phyloP scores from a whole-genome alignment of 2,329 filamentous ascomycete species.

The Cladorrhinum sp. region DNA sequence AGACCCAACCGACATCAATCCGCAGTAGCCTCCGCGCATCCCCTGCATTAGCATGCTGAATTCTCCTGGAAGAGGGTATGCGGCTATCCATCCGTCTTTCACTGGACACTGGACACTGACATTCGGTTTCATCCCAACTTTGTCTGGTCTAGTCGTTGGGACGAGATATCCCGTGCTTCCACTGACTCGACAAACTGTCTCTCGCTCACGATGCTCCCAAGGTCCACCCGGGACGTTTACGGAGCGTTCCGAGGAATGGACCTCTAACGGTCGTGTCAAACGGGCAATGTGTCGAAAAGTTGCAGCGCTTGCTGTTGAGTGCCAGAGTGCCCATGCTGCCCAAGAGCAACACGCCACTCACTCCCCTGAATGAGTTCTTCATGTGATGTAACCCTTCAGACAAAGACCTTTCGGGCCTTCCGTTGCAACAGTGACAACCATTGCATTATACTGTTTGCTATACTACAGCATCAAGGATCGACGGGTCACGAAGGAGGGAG shows the following conservation, averaged over 20 bases:
- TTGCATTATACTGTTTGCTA: not conserved
- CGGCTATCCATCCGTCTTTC: not conserved
- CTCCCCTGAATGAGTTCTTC: not conserved
- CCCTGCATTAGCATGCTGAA: not conserved
- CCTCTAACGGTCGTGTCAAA: not conserved
- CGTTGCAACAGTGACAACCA: conserved; percentile 1
- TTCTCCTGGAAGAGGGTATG: not conserved
- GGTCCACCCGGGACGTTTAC: not conserved
- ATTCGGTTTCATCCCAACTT: not conserved
- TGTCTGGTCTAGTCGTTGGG: not conserved
- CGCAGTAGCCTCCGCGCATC: too few relatives aligned
- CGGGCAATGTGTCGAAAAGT: not conserved
- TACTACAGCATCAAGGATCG: not conserved
- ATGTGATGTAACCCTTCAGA: conserved; percentile 2
- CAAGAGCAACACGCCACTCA: not conserved
- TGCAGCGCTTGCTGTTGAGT: not conserved
- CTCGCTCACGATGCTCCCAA: not conserved
- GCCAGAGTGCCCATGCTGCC: not conserved
- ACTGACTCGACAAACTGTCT: too few relatives aligned
- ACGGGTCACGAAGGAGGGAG: not conserved
- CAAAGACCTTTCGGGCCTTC: not conserved
- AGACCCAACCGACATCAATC: too few relatives aligned
- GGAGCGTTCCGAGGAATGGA: not conserved
- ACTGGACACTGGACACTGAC: too few relatives aligned
- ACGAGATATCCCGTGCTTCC: too few relatives aligned